Base-by-base conservation (phyloP, 1,139 yeast species). In the Suhomyces terraborum region DNA sequence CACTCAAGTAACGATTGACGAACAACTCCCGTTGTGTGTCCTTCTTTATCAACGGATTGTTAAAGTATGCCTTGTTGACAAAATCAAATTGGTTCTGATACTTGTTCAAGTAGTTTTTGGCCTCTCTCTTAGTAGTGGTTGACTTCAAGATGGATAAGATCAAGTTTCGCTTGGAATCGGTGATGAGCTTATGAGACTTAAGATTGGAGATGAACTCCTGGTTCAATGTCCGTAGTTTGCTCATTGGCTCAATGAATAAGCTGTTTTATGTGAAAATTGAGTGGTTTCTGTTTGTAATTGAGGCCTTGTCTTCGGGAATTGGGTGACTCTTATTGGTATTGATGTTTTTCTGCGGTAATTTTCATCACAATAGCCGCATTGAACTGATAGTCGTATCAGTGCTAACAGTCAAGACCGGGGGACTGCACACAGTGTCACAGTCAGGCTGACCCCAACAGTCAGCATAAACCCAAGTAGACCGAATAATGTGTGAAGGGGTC, bases 41-140 rank as follows among this genome's bases (percentile, higher is more conserved):
- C 24, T 48, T 51, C 4, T 52, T 42, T 22, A 58, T 43, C 13
- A 50, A 28, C 9, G 46, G 35, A 20, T 38, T 42, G 38, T 38
- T 35, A 19, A 31, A 32, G 14, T 26, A 23, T 23, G 27, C 12
- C 24, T 52, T 52, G 21, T 52, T 52, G 23, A 55, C 50, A 42
- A 61, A 61, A 41, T 65, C 66, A 49, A 67, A 66, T 47, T 66
- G 75, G 53, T 69, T 63, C 57, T 72, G 66, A 52, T 85, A 85
- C 58, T 82, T 84, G 29, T 74, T 64, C 36, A 85, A 60, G 54
- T 84, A 85, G 45, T 80, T 80, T 48, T 73, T 70, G 3, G 88
- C 88, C 56, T 85, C 94, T 49, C 94, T 61, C 56, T 83, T 84
- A 1, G 93, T 84, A 9, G 91, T 85, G 5, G 94, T 83, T 5